Percentiles rank a stretch among this genome's conserved stretches.
Evolutionary conservation across 78 protist species (phyloP).

Genomic region (Acrasis kona): DNA sequence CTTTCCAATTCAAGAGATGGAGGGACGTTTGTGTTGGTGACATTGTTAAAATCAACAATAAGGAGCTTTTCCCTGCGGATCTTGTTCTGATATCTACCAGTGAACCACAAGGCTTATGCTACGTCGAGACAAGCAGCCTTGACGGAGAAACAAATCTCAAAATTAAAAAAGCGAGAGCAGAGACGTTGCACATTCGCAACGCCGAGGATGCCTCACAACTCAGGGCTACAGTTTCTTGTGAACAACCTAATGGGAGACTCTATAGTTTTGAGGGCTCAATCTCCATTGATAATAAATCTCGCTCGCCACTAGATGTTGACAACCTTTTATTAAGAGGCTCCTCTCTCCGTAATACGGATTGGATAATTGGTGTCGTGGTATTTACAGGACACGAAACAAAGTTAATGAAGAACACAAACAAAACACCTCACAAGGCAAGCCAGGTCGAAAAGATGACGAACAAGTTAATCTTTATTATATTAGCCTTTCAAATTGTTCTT

Average conservation of each 20-base stretch:
- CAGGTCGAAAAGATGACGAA: constrained; percentile 7
- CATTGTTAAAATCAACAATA: constrained; percentile 37
- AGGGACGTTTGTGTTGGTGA: constrained; percentile 45
- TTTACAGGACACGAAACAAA: constrained; percentile 83
- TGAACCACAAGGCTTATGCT: constrained; percentile 63
- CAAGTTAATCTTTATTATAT: neutral
- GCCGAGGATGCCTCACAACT: neutral
- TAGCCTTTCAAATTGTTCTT: neutral
- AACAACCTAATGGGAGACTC: constrained; percentile 36
- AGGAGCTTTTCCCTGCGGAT: constrained; percentile 74
- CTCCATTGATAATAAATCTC: neutral
- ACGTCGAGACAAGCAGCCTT: constrained; percentile 81
- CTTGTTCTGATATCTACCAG: constrained; percentile 46
- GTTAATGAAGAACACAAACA: constrained; percentile 45
- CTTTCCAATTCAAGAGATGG: constrained; percentile 10
- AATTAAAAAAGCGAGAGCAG: constrained; percentile 13
- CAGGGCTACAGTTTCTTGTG: constrained; percentile 7
- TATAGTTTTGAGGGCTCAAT: constrained; percentile 30
- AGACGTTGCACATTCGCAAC: neutral
- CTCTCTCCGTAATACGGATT: neutral
- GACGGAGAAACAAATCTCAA: constrained; percentile 79
- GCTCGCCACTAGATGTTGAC: constrained; percentile 12
- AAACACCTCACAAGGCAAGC: neutral
- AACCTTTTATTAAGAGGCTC: constrained; percentile 44
- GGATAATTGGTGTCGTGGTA: constrained; percentile 45